phyloP scores from a whole-genome alignment of 306 rosid genomes.

The Vicia faba region DNA sequence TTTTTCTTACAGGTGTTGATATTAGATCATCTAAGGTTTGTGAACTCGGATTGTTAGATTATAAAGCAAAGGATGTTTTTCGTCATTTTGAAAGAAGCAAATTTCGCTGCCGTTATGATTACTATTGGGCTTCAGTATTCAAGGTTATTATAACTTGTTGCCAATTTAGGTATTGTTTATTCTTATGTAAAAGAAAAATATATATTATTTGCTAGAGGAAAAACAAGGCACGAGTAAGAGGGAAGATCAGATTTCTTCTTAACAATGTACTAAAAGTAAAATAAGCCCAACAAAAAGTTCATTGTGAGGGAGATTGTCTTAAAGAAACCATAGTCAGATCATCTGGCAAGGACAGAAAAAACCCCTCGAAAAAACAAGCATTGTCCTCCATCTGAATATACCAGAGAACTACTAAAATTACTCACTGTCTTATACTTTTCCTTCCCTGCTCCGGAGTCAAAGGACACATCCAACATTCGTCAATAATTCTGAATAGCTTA shows the following conservation, averaged over 20 bases:
- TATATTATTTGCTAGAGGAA: slow-evolving; percentile 13
- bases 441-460: slow-evolving; percentile 17
- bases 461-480: background rate
- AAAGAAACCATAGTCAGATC: slow-evolving; percentile 18
- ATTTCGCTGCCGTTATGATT: slow-evolving; percentile 82
- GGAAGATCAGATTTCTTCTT: slow-evolving; percentile 11
- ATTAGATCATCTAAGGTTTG: slow-evolving; percentile 90
- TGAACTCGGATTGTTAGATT: slow-evolving; percentile 78
- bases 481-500: slow-evolving; percentile 13
- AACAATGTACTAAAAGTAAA: slow-evolving; percentile 16
- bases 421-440: background rate
- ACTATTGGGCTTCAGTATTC: slow-evolving; percentile 94
- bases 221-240: slow-evolving; percentile 18
- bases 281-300: slow-evolving; percentile 6
- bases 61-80: slow-evolving; percentile 74
- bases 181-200: slow-evolving; percentile 5
- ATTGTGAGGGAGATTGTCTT: slow-evolving; percentile 5
- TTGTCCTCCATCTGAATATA: slow-evolving; percentile 6
- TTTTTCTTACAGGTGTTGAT: slow-evolving; percentile 81
- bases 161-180: slow-evolving; percentile 26
- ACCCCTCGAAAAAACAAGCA: slow-evolving; percentile 22
- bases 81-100: slow-evolving; percentile 74
- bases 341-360: background rate
- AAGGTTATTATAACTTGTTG: slow-evolving; percentile 52
- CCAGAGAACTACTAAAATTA: slow-evolving; percentile 15